Percentiles rank a stretch among this genome's conserved stretches.
phyloP scores from a whole-genome alignment of 352 stramenopile genomes.

The Saprolegnia diclina region DNA sequence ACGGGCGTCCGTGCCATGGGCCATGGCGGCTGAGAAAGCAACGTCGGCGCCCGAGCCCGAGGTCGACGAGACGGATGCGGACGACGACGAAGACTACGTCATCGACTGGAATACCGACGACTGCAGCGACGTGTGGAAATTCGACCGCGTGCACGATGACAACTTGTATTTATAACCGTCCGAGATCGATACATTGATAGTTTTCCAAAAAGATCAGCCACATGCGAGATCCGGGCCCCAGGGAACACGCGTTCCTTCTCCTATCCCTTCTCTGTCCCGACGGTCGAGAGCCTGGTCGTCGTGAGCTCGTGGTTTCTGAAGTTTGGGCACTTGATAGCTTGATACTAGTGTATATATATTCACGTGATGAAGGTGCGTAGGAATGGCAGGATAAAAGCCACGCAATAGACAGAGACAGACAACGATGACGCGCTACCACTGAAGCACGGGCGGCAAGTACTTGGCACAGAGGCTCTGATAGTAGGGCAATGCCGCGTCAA shows the following conservation, averaged over 20 bases:
- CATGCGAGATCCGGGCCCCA: too few relatives aligned
- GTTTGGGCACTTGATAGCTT: too few relatives aligned
- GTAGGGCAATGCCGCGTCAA: conserved; percentile 50
- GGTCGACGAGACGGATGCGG: background rate
- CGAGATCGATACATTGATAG: background rate
- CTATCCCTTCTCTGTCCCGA: too few relatives aligned
- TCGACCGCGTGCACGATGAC: conserved; percentile 12
- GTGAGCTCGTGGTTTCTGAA: too few relatives aligned
- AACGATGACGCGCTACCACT: conserved; percentile 44
- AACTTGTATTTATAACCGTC: conserved; percentile 24
- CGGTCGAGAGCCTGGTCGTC: too few relatives aligned
- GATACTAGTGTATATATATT: too few relatives aligned
- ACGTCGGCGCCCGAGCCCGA: background rate
- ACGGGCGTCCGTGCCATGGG: background rate
- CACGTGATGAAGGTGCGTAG: too few relatives aligned
- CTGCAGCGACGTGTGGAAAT: conserved; percentile 7
- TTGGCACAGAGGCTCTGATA: conserved; percentile 63
- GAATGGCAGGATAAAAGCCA: background rate
- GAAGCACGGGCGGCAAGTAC: conserved; percentile 56
- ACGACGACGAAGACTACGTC: background rate
- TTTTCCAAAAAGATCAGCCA: too few relatives aligned
- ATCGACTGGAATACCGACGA: background rate
- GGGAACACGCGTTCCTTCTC: too few relatives aligned
- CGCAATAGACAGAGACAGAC: background rate
- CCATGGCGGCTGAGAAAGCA: background rate